Evolutionary conservation across 495 filamentous ascomycete species (phyloP).

Genomic region (Penicillium ochrochloron): DNA sequence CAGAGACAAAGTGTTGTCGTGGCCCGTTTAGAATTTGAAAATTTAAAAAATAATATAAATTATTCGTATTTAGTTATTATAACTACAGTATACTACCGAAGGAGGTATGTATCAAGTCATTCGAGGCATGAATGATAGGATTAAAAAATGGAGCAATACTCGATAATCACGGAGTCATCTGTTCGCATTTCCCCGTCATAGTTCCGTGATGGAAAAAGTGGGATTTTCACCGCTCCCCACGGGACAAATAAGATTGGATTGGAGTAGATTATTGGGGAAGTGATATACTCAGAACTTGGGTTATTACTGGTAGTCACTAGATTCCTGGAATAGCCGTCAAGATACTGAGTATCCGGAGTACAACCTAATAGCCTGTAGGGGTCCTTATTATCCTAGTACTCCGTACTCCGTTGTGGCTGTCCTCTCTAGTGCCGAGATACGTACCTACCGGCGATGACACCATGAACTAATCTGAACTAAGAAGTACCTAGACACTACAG

Average conservation of each 20-base stretch:
- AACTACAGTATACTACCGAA: neutral
- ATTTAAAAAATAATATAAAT: neutral
- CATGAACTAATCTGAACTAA: neutral
- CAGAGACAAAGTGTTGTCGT: neutral
- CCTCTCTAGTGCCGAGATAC: neutral
- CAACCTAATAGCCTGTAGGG: neutral
- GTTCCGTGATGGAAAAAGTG: constrained; percentile 2
- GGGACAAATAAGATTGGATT: neutral
- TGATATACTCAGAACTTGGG: no score
- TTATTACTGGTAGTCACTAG: no score
- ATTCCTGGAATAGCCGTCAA: neutral
- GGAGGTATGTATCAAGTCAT: no score
- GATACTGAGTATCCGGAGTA: neutral
- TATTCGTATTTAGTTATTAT: neutral
- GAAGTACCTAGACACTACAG: neutral
- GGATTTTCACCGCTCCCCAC: constrained; percentile 6
- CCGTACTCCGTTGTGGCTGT: no score
- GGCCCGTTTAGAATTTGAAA: constrained; percentile 1
- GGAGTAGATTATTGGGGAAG: neutral
- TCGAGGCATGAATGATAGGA: no score
- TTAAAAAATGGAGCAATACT: neutral
- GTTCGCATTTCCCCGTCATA: neutral
- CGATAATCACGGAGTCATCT: neutral
- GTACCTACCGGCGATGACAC: neutral
- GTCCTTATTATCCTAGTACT: neutral